Evolutionary conservation across 129 eudicot species (phyloP).

Genomic region (Chrysanthemum seticuspe): DNA sequence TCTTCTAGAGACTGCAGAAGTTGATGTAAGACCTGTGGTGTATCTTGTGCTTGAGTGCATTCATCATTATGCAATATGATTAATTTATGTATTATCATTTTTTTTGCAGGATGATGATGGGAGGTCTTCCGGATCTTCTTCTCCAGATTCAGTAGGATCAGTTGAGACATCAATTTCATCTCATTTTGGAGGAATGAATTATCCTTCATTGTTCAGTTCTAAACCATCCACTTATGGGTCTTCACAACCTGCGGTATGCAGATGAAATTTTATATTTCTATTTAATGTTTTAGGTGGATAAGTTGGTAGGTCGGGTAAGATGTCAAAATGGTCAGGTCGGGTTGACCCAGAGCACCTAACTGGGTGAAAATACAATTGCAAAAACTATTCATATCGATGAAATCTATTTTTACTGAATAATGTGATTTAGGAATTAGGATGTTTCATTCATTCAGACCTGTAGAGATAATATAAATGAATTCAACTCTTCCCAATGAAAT

Average conservation of each 20-base stretch:
- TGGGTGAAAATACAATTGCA: too few relatives aligned
- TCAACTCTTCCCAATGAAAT: neutral
- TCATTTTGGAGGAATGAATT: conserved; percentile 95
- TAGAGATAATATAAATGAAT: too few relatives aligned
- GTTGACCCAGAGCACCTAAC: too few relatives aligned
- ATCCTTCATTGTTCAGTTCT: conserved; percentile 94
- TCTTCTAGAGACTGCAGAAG: conserved; percentile 71
- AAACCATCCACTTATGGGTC: conserved; percentile 65
- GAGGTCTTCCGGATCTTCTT: conserved; percentile 79
- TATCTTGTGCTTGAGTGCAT: conserved; percentile 16
- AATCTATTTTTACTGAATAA: too few relatives aligned
- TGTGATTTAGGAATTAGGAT: too few relatives aligned
- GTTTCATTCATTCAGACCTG: too few relatives aligned
- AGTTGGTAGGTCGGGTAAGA: too few relatives aligned
- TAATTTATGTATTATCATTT: neutral
- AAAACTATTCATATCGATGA: too few relatives aligned
- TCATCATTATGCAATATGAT: neutral
- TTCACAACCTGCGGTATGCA: conserved; percentile 69
- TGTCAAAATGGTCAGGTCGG: neutral
- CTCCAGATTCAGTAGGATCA: conserved; percentile 92
- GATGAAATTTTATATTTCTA: neutral
- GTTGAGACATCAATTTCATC: conserved; percentile 98
- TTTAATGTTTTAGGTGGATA: too few relatives aligned
- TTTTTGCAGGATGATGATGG: conserved; percentile 62
- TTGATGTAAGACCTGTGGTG: conserved; percentile 48